phyloP scores from a whole-genome alignment of 768 basidiomycete genomes.

The Rhizopogon rudus region DNA sequence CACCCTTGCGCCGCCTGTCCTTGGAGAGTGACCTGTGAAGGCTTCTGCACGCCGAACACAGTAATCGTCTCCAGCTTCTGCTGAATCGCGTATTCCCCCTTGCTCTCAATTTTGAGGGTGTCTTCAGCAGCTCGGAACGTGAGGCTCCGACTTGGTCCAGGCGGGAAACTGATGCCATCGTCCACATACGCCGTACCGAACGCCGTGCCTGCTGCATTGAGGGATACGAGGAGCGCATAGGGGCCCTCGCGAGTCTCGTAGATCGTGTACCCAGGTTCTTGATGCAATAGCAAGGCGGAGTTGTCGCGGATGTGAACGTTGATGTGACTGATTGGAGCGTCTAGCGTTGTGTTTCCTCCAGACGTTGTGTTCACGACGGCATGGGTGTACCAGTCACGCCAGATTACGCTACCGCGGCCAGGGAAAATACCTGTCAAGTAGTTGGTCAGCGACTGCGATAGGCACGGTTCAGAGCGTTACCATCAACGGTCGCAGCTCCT shows the following conservation, averaged over 20 bases:
- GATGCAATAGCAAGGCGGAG: constrained; percentile 58
- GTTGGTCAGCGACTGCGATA: too few relatives aligned
- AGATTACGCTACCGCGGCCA: constrained; percentile 51
- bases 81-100: constrained; percentile 27
- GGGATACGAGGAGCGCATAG: constrained; percentile 58
- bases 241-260: constrained; percentile 59
- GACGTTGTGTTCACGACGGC: constrained; percentile 40
- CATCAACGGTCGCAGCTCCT: constrained; percentile 62
- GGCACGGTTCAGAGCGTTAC: constrained; percentile 28
- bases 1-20: constrained; percentile 28
- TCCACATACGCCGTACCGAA: constrained; percentile 62
- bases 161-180: constrained; percentile 59
- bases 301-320: constrained; percentile 70
- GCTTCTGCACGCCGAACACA: constrained; percentile 46
- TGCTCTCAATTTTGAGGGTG: constrained; percentile 29
- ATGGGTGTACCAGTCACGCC: constrained; percentile 76
- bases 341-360: constrained; percentile 43
- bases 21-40: constrained; percentile 32
- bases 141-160: constrained; percentile 46
- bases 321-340: constrained; percentile 68
- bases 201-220: constrained; percentile 41
- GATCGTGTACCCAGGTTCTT: constrained; percentile 59
- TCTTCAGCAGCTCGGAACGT: constrained; percentile 34
- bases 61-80: constrained; percentile 45
- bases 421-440: constrained; percentile 52